Percentiles rank a stretch among this genome's conserved stretches.
These are phyloP conservation scores for Puccinia brachypodii DNA, from an alignment of 1,284 basidiomycete genomes.

Conservation along the genomic window DNA sequence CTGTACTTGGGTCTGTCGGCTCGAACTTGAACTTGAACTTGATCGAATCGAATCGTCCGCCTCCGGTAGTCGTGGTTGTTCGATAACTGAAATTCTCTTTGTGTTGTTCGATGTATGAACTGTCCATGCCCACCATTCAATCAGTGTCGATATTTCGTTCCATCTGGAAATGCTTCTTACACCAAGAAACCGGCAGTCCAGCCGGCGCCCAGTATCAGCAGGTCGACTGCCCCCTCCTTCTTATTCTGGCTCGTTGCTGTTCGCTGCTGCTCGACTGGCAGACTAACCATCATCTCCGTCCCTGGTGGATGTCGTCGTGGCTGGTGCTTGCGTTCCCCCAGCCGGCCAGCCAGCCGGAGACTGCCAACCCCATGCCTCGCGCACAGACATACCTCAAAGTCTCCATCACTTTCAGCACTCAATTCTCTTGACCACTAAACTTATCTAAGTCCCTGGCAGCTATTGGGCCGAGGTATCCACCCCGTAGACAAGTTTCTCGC, in stretches of 20 bases:
- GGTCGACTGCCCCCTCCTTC: constrained; percentile 61
- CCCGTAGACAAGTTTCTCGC: no score
- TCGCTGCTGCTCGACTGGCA: background rate
- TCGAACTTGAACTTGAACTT: constrained; percentile 56
- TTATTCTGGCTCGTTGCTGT: background rate
- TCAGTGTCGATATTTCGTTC: background rate
- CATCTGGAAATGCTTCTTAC: background rate
- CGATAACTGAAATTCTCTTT: constrained; percentile 60
- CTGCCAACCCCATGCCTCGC: no score
- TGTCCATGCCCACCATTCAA: background rate
- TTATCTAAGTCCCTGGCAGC: no score
- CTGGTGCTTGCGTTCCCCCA: no score
- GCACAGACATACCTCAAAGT: no score
- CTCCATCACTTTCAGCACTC: no score
- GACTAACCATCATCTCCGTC: background rate
- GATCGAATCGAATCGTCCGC: constrained; percentile 51
- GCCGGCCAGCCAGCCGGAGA: no score
- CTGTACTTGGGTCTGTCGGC: constrained; percentile 50
- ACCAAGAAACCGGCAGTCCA: constrained; percentile 69
- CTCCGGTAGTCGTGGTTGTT: constrained; percentile 64
- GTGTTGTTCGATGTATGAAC: constrained; percentile 60
- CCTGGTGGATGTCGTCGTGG: no score
- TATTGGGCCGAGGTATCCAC: no score
- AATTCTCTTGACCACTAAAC: no score
- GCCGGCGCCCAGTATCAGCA: constrained; percentile 69